phyloP scores from a whole-genome alignment of 495 filamentous ascomycete species.

The Penicillium tannophilum region DNA sequence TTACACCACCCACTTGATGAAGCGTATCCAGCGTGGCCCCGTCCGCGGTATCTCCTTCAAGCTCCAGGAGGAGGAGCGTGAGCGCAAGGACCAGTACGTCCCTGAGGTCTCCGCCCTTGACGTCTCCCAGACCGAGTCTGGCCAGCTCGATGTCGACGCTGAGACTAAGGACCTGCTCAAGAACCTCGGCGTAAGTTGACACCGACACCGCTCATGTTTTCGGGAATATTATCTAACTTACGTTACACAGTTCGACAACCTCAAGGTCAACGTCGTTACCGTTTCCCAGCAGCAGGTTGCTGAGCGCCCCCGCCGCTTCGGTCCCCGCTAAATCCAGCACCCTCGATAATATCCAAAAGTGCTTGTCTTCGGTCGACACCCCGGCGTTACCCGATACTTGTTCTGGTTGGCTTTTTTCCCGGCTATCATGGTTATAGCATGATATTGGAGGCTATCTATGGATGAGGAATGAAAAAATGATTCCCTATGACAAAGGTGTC shows the following conservation, averaged over 20 bases:
- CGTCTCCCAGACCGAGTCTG: slow-evolving; percentile 89
- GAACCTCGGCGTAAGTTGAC: slow-evolving; percentile 85
- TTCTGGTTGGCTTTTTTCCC: slow-evolving; percentile 25
- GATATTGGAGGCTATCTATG: slow-evolving; percentile 35
- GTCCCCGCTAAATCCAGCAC: slow-evolving; percentile 45
- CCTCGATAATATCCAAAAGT: slow-evolving; percentile 29
- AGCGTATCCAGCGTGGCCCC: slow-evolving; percentile 98
- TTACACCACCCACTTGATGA: slow-evolving; percentile 91
- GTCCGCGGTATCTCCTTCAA: slow-evolving; percentile 99
- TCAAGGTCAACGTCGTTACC: slow-evolving; percentile 90
- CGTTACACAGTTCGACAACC: slow-evolving; percentile 81
- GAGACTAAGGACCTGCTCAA: slow-evolving; percentile 99
- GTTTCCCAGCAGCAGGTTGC: slow-evolving; percentile 82
- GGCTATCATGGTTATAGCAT: slow-evolving; percentile 38
- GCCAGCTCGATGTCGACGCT: slow-evolving; percentile 89
- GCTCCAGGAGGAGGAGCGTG: slow-evolving; percentile 99
- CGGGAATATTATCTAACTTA: slow-evolving; percentile 11
- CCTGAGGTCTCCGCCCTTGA: slow-evolving; percentile 98
- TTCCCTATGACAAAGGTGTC: slow-evolving; percentile 77
- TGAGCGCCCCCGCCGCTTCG: slow-evolving; percentile 74
- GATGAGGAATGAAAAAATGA: slow-evolving; percentile 61
- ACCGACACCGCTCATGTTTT: background rate
- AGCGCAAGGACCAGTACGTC: slow-evolving; percentile 99
- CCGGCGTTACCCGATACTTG: slow-evolving; percentile 34
- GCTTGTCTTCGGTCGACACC: slow-evolving; percentile 38